Evolutionary conservation across 2,329 filamentous ascomycete genomes (phyloP).

Genomic region (Chalara sp.): DNA sequence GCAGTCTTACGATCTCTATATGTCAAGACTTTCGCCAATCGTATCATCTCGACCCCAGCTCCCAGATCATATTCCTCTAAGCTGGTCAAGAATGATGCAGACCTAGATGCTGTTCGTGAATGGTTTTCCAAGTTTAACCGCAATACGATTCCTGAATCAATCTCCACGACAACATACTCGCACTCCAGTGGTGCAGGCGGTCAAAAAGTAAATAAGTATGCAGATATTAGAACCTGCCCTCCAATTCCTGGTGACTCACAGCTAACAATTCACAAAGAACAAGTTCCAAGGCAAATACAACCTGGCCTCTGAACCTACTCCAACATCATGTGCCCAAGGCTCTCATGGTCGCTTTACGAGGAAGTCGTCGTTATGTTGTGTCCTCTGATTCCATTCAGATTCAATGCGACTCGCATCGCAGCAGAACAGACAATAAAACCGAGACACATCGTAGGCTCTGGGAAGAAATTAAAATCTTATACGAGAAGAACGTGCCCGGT

Average conservation of each 20-base stretch:
- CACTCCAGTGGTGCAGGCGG: conserved; percentile 25
- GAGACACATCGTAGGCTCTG: conserved; percentile 20
- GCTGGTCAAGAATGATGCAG: conserved; percentile 10
- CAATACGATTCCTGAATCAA: conserved; percentile 18
- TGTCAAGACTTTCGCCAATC: conserved; percentile 1
- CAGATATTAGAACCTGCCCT: not conserved
- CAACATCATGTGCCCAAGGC: conserved; percentile 18
- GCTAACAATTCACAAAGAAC: conserved; percentile 19
- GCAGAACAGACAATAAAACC: conserved; percentile 20
- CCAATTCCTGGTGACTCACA: not conserved
- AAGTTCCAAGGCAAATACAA: conserved; percentile 25
- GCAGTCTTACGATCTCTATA: conserved; percentile 7
- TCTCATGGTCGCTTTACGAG: conserved; percentile 18
- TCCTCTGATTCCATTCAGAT: conserved; percentile 24
- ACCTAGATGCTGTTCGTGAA: conserved; percentile 21
- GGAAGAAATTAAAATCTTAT: conserved; percentile 22
- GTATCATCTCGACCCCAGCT: conserved; percentile 4
- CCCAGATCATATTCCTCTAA: conserved; percentile 16
- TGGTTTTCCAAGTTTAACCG: conserved; percentile 22
- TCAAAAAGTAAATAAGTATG: conserved; percentile 29
- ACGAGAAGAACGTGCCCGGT: conserved; percentile 22
- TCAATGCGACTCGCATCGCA: conserved; percentile 22
- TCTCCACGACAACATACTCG: conserved; percentile 21
- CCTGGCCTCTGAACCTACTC: conserved; percentile 21
- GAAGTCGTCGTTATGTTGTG: conserved; percentile 21